A percentile compares a stretch with the other conserved stretches of the same genome.
Conservation (phyloP, 164 flowering plant genomes). For the Stephania japonica region DNA sequence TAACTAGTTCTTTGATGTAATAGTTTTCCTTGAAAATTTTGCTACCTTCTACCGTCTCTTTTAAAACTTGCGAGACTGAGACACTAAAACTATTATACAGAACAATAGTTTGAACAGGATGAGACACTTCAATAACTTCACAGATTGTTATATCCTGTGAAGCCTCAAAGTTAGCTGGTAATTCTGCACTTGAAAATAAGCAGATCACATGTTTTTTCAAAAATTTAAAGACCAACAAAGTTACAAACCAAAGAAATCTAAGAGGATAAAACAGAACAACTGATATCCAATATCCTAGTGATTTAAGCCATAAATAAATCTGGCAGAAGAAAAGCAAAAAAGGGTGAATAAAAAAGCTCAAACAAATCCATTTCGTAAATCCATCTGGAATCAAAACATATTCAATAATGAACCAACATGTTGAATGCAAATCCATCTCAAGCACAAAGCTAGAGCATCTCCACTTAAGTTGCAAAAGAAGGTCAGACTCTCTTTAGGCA, state of each 20-base stretch:
- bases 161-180: conserved; percentile 1
- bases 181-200: not conserved
- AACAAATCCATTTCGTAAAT: conserved; percentile 36
- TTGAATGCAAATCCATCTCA: conserved; percentile 26
- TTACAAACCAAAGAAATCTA: conserved; percentile 6
- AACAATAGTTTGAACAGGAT: conserved; percentile 10
- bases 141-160: conserved; percentile 6
- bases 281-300: conserved; percentile 14
- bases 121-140: conserved; percentile 9
- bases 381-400: conserved; percentile 36
- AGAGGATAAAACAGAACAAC: conserved; percentile 9
- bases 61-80: not conserved
- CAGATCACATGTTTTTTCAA: not conserved
- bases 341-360: conserved; percentile 51
- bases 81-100: conserved; percentile 4
- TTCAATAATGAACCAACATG: conserved; percentile 45
- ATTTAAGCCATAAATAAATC: conserved; percentile 31
- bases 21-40: not conserved
- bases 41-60: not conserved
- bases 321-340: conserved; percentile 34
- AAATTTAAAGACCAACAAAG: conserved; percentile 6
- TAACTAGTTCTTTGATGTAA: conserved; percentile 1
- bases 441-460: conserved; percentile 5
- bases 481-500: not conserved
- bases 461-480: not conserved